Evolutionary conservation across 2,329 filamentous ascomycete genomes (phyloP), one percentile per base, ranked within the genome.

Genomic region (Nigrospora oryzae): DNA sequence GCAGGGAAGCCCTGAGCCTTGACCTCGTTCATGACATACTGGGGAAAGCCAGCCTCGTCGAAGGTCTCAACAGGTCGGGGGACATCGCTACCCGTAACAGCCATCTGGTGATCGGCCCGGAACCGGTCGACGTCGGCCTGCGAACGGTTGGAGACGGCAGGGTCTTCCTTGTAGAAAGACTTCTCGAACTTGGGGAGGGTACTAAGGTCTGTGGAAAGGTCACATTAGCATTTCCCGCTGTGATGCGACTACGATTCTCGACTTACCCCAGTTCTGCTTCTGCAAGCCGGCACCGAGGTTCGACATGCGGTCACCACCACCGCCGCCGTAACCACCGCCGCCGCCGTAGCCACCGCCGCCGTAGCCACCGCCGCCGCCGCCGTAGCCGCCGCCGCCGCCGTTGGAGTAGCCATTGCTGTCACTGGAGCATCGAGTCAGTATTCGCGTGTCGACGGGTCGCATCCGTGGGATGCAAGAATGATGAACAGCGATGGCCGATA

Each of bases 151-250:
- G 81, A 69, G 49, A 98, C 91, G 48, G 81, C 80, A 31, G 84
- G 77, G 63, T 93, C 83, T 70, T 97, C 93, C 74, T 97, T 95
- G 80, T 98, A 98, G 73, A 98, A 98, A 10, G 87, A 90, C 72
- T 98, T 98, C 66, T 98, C 93, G 71, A 98, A 98, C 69, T 97
- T 97, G 57, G 93, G 91, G 38, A 98, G 63, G 7, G 83, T 66
- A 60, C 66, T 74, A 44, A 93, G 58, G 63, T 98, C 93, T 93
- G 54, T 16, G 41, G 34, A 7, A 37, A 33, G 16, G 8, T 33
- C 17, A 37, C 15, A 6, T 28, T 19, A 47, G 62, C 58, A 63
- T 57, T 46, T 49, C 37, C 15, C 13, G 16, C 6, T 19, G 48
- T 39, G 28, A 37, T 35, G 34, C 40, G 40, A 42, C 38, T 31